A percentile compares a stretch with the other conserved stretches of the same genome.
Conservation (phyloP, 1,284 basidiomycete genomes). For the Boletus albobrunnescens region DNA sequence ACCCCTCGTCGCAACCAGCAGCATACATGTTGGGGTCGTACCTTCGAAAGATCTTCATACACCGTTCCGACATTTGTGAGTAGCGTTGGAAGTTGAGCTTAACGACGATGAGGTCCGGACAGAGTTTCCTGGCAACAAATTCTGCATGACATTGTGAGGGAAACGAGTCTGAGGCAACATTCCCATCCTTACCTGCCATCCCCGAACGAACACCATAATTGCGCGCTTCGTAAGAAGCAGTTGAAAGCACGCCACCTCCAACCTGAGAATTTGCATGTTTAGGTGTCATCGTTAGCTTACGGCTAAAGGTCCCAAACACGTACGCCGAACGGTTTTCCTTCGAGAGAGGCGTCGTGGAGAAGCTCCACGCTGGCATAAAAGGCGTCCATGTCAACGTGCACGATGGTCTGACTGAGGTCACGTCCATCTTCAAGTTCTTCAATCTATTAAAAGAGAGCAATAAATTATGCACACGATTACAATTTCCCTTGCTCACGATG, state of each 20-base stretch:
- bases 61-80: slow-evolving; percentile 62
- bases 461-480: slow-evolving; percentile 34
- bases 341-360: slow-evolving; percentile 72
- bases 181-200: slow-evolving; percentile 68
- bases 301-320: slow-evolving; percentile 32
- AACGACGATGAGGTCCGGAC: slow-evolving; percentile 85
- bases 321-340: slow-evolving; percentile 86
- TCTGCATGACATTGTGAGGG: slow-evolving; percentile 37
- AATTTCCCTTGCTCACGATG: slow-evolving; percentile 19
- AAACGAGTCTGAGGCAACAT: neutral
- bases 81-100: slow-evolving; percentile 64
- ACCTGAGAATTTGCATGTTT: slow-evolving; percentile 45
- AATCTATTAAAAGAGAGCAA: slow-evolving; percentile 44
- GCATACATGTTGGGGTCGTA: slow-evolving; percentile 81
- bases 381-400: slow-evolving; percentile 87
- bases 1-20: slow-evolving; percentile 87
- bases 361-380: slow-evolving; percentile 75
- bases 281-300: neutral
- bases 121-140: slow-evolving; percentile 91
- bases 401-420: slow-evolving; percentile 79
- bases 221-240: slow-evolving; percentile 89
- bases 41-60: slow-evolving; percentile 66
- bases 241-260: slow-evolving; percentile 74
- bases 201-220: slow-evolving; percentile 86
- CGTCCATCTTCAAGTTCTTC: slow-evolving; percentile 71